Evolutionary conservation across 169 alveolate species (phyloP), one percentile per base, ranked within the genome.

Genomic region (Fabrea salina): DNA sequence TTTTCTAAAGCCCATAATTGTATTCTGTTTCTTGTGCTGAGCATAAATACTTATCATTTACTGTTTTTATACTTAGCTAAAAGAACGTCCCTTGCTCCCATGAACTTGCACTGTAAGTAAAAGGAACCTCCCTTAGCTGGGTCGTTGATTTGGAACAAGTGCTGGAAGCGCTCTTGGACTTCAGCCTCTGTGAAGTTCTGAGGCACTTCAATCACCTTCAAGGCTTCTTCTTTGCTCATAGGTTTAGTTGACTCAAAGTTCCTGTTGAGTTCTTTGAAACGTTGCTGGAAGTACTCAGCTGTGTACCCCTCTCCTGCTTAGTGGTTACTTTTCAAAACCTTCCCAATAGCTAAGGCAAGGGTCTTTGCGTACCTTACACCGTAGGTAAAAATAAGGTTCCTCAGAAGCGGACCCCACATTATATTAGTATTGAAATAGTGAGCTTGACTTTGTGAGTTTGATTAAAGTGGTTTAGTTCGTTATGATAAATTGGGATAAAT

Each of bases 121-220:
- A 70, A 70, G 13, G 79, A 70, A 22, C 79, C 79, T 49, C 79
- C 79, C 25, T 70, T 70, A 2, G 59, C 67, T 27, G 79, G 79
- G 47, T 70, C 79, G 49, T 70, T 70, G 0, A 50, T 44, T 43
- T 70, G 16, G n/a, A 47, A 50, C 2, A 47, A 50, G 22, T 27
- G 1, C 3, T 47, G 16, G 49, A 25, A 70, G 19, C 35, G 1
- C 41, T 35, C 56, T 4, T 66, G 39, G 2, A 66, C 76, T 11
- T 66, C 35, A 7, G 33, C 56, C 8, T 11, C 30, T 16, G 25
- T 43, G 30, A 19, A 66, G 2, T 4, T 40, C 1, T 33, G 13
- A 8, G 22, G 43, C n/a, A 66, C 27, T 39, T 66, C 35, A 3
- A 66, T n/a, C 16, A 66, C 32, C 41, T 66, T 32, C 16, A 66